These are phyloP conservation scores for Phylloporus scabripes DNA, from an alignment of 768 basidiomycete genomes.

Conservation along the genomic window DNA sequence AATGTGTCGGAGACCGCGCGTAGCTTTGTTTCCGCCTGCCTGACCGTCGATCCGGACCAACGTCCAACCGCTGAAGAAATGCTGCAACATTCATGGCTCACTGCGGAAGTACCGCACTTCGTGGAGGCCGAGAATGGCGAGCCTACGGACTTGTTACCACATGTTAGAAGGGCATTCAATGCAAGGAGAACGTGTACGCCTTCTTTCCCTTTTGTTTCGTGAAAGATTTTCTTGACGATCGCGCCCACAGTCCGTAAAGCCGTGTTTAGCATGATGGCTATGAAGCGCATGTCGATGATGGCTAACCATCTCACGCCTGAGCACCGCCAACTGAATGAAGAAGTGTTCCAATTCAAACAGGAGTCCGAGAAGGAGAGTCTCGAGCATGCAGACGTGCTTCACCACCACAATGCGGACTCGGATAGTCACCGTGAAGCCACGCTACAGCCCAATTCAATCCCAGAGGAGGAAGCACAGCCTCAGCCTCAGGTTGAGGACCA, in stretches of 20 bases:
- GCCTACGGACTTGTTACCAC: slow-evolving; percentile 77
- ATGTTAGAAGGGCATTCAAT: slow-evolving; percentile 86
- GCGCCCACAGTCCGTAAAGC: slow-evolving; percentile 72
- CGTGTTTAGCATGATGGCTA: slow-evolving; percentile 79
- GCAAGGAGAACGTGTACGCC: slow-evolving; percentile 78
- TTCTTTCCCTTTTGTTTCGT: not conserved
- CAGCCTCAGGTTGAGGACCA: slow-evolving; percentile 1
- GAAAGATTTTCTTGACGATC: slow-evolving; percentile 2
- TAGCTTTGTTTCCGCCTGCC: slow-evolving; percentile 74
- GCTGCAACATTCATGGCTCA: slow-evolving; percentile 66
- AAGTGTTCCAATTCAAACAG: slow-evolving; percentile 66
- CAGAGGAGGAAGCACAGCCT: not conserved
- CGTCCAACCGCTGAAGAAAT: slow-evolving; percentile 78
- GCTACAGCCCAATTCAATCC: not conserved
- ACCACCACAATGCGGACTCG: slow-evolving; percentile 39
- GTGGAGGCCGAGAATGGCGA: slow-evolving; percentile 52
- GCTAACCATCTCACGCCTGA: slow-evolving; percentile 35
- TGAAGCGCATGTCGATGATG: slow-evolving; percentile 70
- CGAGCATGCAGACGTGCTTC: slow-evolving; percentile 42
- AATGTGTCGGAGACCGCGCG: slow-evolving; percentile 81
- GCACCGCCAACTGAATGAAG: slow-evolving; percentile 48
- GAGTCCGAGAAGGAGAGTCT: slow-evolving; percentile 60
- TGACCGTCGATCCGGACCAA: slow-evolving; percentile 75
- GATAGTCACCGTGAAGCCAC: not conserved
- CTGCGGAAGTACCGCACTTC: slow-evolving; percentile 61